phyloP scores from a whole-genome alignment of 2,329 filamentous ascomycete species.

The Aspergillus aculeatus region DNA sequence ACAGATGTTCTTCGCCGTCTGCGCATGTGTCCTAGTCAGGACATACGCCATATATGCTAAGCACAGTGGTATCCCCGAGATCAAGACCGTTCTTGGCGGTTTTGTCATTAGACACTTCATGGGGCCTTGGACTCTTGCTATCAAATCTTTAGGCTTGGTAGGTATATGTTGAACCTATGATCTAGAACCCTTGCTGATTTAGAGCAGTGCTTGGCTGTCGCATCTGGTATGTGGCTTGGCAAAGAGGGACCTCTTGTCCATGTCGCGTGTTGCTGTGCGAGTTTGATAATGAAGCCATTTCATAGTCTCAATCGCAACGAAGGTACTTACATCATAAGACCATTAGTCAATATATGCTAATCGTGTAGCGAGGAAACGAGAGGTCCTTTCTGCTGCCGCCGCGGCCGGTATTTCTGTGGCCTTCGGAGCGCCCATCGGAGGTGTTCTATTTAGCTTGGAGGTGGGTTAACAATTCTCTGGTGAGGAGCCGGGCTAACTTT shows the following conservation, averaged over 20 bases:
- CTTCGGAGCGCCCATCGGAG: constrained; percentile 90
- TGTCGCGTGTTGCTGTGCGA: constrained; percentile 94
- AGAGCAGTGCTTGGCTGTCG: constrained; percentile 78
- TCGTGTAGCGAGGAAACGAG: constrained; percentile 76
- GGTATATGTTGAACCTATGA: constrained; percentile 19
- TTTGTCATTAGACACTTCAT: constrained; percentile 89
- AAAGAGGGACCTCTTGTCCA: constrained; percentile 96
- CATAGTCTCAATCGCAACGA: constrained; percentile 80
- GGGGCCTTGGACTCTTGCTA: constrained; percentile 81
- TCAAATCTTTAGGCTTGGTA: constrained; percentile 86
- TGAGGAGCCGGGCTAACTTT: no score
- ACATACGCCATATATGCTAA: constrained; percentile 84
- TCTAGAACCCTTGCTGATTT: constrained; percentile 24
- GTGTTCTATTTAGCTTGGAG: constrained; percentile 93
- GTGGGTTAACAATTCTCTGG: constrained; percentile 40
- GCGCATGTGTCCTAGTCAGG: constrained; percentile 75
- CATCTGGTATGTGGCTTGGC: constrained; percentile 92
- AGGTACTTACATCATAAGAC: constrained; percentile 51
- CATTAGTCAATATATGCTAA: constrained; percentile 10
- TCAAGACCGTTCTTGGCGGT: constrained; percentile 92
- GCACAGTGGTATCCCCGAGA: constrained; percentile 95
- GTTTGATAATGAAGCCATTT: constrained; percentile 89
- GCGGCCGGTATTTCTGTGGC: constrained; percentile 91
- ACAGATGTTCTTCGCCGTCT: constrained; percentile 73
- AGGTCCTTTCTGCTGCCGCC: constrained; percentile 87